Base-by-base conservation (phyloP, 225 moss, liverwort and hornwort species). In the Takakia lepidozioides region DNA sequence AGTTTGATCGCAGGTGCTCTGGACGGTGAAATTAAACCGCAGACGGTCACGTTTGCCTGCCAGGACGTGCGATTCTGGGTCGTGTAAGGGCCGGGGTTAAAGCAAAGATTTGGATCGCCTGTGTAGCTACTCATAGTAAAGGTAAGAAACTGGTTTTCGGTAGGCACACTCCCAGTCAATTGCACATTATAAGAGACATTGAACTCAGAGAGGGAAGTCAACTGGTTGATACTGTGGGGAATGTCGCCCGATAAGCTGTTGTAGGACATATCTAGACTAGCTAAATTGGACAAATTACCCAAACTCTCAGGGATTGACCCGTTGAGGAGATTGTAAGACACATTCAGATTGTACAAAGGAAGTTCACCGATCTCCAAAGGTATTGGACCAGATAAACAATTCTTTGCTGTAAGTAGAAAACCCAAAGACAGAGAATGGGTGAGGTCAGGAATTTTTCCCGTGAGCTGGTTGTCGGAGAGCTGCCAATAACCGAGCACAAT, bases 391-490 rank as follows among this genome's bases (percentile, higher is more conserved):
- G 70, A 62, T 27, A 70, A 55, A 1, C 11, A 16, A 51, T 76
- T 76, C 8, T 29, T 8, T 44, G 66, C 53, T 8, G 71, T 24
- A 4, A 71, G 52, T 29, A 76, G 42, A 28, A 66, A 66, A 22
- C 66, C 41, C 13, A 76, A 43, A 16, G 58, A 63, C 2, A 59
- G 66, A 2, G 23, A 3, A 2, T 7, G 28, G 19, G 16, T 4
- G 0, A 61, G 64, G 11, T 68, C 62, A 11, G 84, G 91, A 28
- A 87, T 84, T 2, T 46, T 9, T 19, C 91, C 84, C 18, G 25
- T 59, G 19, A 92, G 54, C 15, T 39, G 28, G 46, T 92, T 87
- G 51, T 62, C 52, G 16, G 83, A 74, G 24, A 92, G 75, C 44
- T 92, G 77, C 70, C 84, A 69, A 15, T 52, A 53, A 1, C 19